These are phyloP conservation scores for Sechiopsis laciniata DNA, from an alignment of 306 rosid genomes.

Conservation along the genomic window DNA sequence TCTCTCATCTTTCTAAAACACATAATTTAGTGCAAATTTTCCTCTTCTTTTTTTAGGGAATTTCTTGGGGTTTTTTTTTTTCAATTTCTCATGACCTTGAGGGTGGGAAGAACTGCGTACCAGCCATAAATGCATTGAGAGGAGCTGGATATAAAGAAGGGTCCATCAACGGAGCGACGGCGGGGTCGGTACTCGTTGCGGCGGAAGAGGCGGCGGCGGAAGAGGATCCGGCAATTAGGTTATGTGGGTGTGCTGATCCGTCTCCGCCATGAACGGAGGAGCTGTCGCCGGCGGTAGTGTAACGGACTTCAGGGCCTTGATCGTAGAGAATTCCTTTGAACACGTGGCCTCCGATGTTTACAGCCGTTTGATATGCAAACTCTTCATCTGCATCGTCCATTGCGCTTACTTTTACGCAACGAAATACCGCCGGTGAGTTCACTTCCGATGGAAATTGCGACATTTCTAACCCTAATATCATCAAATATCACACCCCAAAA, in stretches of 20 bases:
- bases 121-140: constrained; percentile 81
- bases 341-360: constrained; percentile 86
- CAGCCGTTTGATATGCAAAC: constrained; percentile 86
- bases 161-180: constrained; percentile 38
- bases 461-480: constrained; percentile 80
- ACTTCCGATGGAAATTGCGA: constrained; percentile 74
- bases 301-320: constrained; percentile 58
- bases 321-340: constrained; percentile 94
- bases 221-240: constrained; percentile 35
- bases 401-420: constrained; percentile 84
- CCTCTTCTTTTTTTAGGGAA: not conserved
- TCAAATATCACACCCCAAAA: no score
- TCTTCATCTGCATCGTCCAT: constrained; percentile 82
- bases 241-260: constrained; percentile 38
- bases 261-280: constrained; percentile 21
- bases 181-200: constrained; percentile 4
- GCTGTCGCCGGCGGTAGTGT: constrained; percentile 45
- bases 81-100: constrained; percentile 48
- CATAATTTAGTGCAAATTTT: constrained; percentile 6
- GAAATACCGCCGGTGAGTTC: constrained; percentile 75
- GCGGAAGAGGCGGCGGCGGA: constrained; percentile 10
- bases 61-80: not conserved
- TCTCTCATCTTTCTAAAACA: constrained; percentile 13
- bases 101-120: constrained; percentile 92
- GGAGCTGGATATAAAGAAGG: constrained; percentile 73